Evolutionary conservation across 371 early-diverging fungal species (phyloP).

Genomic region (Caulochytrium protostelioides): DNA sequence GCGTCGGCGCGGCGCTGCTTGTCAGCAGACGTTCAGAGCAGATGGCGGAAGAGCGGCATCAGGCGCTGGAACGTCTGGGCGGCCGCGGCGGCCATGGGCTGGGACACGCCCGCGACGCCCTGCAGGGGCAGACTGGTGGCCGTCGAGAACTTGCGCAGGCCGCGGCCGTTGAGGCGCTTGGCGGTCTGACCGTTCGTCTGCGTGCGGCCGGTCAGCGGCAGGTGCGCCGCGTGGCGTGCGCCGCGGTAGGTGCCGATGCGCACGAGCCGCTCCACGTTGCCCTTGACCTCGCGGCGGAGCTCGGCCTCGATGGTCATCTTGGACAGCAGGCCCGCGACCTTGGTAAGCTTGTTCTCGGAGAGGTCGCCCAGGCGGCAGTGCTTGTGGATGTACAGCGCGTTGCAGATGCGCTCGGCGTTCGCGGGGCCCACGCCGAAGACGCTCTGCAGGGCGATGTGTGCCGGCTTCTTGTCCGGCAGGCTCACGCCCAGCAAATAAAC

Average conservation of each 20-base stretch:
- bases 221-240: slow-evolving; percentile 56
- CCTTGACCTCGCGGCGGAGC: slow-evolving; percentile 50
- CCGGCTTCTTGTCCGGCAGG: slow-evolving; percentile 70
- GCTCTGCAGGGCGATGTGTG: slow-evolving; percentile 49
- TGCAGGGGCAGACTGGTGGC: no score
- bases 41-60: no score
- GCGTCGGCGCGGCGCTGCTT: no score
- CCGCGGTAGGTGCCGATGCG: slow-evolving; percentile 65
- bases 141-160: no score
- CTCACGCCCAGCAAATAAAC: slow-evolving; percentile 78
- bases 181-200: slow-evolving; percentile 73
- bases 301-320: slow-evolving; percentile 80
- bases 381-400: slow-evolving; percentile 51
- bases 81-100: no score
- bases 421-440: slow-evolving; percentile 80
- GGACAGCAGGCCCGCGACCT: slow-evolving; percentile 57
- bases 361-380: slow-evolving; percentile 44
- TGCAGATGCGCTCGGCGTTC: slow-evolving; percentile 51
- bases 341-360: slow-evolving; percentile 65
- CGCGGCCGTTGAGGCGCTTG: slow-evolving; percentile 50
- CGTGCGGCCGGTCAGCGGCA: slow-evolving; percentile 78
- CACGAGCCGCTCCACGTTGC: slow-evolving; percentile 57
- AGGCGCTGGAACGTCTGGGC: no score
- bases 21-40: no score
- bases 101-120: no score